These are phyloP conservation scores for Phytophthora macrochlamydospora DNA, from an alignment of 352 stramenopile species.

Conservation along the genomic window DNA sequence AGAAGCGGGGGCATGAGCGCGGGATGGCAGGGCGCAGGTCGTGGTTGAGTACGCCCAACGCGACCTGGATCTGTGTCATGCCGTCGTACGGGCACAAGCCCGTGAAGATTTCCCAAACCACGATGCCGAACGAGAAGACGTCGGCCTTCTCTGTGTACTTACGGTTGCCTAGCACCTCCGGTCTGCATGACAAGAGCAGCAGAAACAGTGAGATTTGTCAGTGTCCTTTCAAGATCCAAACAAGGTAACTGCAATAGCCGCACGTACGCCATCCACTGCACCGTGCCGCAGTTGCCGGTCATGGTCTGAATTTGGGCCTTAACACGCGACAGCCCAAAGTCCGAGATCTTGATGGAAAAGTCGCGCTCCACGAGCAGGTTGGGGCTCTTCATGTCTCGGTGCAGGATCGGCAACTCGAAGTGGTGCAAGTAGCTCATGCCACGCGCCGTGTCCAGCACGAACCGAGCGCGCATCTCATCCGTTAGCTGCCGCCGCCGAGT, in stretches of 20 bases:
- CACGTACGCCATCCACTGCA: slow-evolving; percentile 89
- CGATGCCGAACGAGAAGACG: slow-evolving; percentile 94
- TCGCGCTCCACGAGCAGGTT: slow-evolving; percentile 88
- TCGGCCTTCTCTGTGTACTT: slow-evolving; percentile 95
- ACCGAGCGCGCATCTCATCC: slow-evolving; percentile 52
- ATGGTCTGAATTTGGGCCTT: slow-evolving; percentile 93
- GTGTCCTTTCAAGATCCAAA: slow-evolving; percentile 31
- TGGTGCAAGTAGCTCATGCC: slow-evolving; percentile 91
- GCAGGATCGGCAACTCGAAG: slow-evolving; percentile 86
- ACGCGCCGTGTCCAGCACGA: slow-evolving; percentile 75
- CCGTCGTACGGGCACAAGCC: slow-evolving; percentile 89
- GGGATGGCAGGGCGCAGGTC: slow-evolving; percentile 74
- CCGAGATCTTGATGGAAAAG: slow-evolving; percentile 91
- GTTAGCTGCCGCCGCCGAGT: slow-evolving; percentile 47
- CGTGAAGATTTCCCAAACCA: slow-evolving; percentile 94
- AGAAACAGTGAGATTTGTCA: slow-evolving; percentile 15
- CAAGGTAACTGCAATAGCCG: neutral
- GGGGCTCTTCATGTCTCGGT: slow-evolving; percentile 91
- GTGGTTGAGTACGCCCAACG: slow-evolving; percentile 81
- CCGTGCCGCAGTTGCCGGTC: slow-evolving; percentile 91
- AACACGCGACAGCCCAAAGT: slow-evolving; percentile 92
- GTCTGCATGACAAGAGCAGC: slow-evolving; percentile 35
- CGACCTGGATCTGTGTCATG: slow-evolving; percentile 89
- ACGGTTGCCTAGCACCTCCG: slow-evolving; percentile 87
- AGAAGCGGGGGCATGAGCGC: slow-evolving; percentile 65